Evolutionary conservation across 768 basidiomycete species (phyloP).

Genomic region (Pilatotrama ljubarskyi): DNA sequence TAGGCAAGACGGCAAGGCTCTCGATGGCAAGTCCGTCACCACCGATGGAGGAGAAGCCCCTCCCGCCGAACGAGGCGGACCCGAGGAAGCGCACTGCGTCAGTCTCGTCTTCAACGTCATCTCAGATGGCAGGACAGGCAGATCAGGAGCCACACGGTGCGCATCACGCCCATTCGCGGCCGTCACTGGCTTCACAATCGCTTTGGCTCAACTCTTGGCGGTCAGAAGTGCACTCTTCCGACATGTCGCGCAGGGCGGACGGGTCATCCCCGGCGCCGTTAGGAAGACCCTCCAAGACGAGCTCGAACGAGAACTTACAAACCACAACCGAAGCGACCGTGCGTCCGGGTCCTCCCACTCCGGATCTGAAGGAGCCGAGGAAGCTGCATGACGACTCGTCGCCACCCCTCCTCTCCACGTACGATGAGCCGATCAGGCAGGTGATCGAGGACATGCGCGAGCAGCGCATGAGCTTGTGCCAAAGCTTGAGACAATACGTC

Average conservation of each 20-base stretch:
- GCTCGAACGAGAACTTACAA: neutral
- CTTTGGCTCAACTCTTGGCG: conserved; percentile 28
- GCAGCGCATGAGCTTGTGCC: conserved; percentile 95
- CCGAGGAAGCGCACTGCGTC: conserved; percentile 3
- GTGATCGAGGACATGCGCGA: conserved; percentile 93
- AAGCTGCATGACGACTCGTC: conserved; percentile 50
- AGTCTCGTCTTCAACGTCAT: conserved; percentile 1
- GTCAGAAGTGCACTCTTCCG: conserved; percentile 21
- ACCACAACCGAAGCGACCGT: neutral
- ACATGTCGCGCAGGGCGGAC: neutral
- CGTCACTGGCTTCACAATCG: conserved; percentile 1
- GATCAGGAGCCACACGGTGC: neutral
- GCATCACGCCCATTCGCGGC: neutral
- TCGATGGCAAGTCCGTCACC: conserved; percentile 17
- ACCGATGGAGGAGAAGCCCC: neutral
- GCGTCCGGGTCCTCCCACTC: conserved; percentile 3
- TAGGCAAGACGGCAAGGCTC: conserved; percentile 16
- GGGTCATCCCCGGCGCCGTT: neutral
- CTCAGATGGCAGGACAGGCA: neutral
- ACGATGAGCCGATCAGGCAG: conserved; percentile 75
- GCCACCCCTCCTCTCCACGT: conserved; percentile 61
- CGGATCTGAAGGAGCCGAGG: conserved; percentile 47
- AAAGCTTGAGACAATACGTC: conserved; percentile 91
- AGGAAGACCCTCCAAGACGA: neutral
- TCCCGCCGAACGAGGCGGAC: neutral